Percentiles rank a stretch among this genome's conserved stretches.
Evolutionary conservation across 2,329 filamentous ascomycete species (phyloP).

Genomic region (Fusarium sp.): DNA sequence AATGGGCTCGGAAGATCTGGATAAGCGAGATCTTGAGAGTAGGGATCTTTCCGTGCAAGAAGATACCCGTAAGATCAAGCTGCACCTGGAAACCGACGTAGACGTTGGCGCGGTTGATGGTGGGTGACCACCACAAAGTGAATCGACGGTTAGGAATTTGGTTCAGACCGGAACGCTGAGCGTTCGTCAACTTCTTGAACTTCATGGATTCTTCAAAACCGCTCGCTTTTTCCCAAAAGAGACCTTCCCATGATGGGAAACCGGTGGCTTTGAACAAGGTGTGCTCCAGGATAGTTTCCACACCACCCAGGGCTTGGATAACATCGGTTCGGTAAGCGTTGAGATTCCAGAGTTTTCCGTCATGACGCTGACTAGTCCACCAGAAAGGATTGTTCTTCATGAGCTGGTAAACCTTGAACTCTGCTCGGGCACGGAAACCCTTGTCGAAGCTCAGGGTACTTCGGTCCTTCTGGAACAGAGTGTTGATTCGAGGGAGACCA

Average conservation of each 20-base stretch:
- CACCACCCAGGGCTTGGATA: constrained; percentile 94
- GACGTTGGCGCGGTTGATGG: constrained; percentile 95
- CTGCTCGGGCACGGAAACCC: constrained; percentile 92
- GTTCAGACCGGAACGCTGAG: constrained; percentile 94
- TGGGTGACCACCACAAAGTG: constrained; percentile 96
- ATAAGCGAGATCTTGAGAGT: constrained; percentile 98
- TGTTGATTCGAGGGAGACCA: constrained; percentile 97
- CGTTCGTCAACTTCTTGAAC: constrained; percentile 99
- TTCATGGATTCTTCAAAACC: constrained; percentile 82
- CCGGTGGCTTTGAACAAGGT: constrained; percentile 97
- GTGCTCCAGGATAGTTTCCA: constrained; percentile 97
- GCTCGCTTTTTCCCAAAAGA: constrained; percentile 85
- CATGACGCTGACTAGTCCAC: constrained; percentile 98
- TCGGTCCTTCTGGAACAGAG: constrained; percentile 97
- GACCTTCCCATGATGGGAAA: constrained; percentile 95
- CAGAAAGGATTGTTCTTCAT: constrained; percentile 99
- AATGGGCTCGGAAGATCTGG: constrained; percentile 98
- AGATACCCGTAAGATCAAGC: constrained; percentile 96
- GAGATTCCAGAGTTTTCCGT: constrained; percentile 97
- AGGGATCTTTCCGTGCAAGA: constrained; percentile 98
- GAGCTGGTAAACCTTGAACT: constrained; percentile 98
- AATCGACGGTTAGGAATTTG: constrained; percentile 99
- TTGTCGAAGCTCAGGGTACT: constrained; percentile 99
- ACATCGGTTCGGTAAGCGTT: constrained; percentile 97
- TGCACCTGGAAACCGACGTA: constrained; percentile 99